phyloP scores from a whole-genome alignment of 2,329 filamentous ascomycete genomes.

The Exophiala aquamarina region DNA sequence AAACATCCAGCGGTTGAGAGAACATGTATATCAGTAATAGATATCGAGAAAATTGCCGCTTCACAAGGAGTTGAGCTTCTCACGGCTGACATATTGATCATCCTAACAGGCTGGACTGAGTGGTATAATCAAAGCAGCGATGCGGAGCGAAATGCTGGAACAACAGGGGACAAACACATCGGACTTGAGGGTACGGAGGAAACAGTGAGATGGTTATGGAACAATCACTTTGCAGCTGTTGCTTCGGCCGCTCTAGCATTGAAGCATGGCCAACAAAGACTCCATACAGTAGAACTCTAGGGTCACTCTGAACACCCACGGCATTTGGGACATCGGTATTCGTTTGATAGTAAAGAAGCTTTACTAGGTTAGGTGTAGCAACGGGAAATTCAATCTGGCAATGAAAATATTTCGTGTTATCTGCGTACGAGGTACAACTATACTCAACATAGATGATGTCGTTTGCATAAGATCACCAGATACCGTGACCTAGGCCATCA shows the following conservation, averaged over 20 bases:
- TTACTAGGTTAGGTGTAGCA: no score
- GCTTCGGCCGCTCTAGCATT: constrained; percentile 63
- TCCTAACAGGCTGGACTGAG: constrained; percentile 65
- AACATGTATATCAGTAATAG: neutral
- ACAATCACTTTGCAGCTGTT: constrained; percentile 66
- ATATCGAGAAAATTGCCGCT: constrained; percentile 32
- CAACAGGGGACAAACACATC: constrained; percentile 38
- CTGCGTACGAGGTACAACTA: no score
- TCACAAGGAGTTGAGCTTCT: constrained; percentile 54
- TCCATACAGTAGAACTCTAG: no score
- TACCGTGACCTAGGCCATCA: no score
- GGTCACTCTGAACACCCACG: no score
- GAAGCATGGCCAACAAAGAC: constrained; percentile 58
- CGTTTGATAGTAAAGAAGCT: no score
- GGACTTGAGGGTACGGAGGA: constrained; percentile 54
- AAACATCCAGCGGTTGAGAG: neutral
- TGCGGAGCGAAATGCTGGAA: constrained; percentile 22
- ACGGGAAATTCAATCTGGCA: no score
- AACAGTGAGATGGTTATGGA: constrained; percentile 65
- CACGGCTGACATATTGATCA: constrained; percentile 63
- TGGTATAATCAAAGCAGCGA: constrained; percentile 50
- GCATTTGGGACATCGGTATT: no score
- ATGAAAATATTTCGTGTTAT: no score
- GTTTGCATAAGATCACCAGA: no score
- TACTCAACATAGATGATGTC: no score